Percentiles rank a stretch among this genome's conserved stretches.
Conservation (phyloP, 140 eudicot species). For the Ambrosia hybrid region DNA sequence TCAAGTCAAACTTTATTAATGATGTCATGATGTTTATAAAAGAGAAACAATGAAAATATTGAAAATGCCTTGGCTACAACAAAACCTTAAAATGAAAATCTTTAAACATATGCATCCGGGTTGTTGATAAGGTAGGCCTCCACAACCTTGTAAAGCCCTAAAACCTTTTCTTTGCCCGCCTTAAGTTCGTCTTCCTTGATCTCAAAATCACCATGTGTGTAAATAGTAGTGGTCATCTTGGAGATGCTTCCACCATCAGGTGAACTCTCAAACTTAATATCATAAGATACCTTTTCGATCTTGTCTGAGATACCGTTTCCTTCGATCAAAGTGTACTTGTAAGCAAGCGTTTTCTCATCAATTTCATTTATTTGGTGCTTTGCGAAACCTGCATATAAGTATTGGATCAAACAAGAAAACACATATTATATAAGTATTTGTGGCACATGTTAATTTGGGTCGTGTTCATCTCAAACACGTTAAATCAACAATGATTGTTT, state of each 20-base stretch:
- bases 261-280: background rate
- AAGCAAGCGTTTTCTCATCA: background rate
- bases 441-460: background rate
- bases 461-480: background rate
- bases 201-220: constrained; percentile 8
- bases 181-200: constrained; percentile 5
- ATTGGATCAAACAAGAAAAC: background rate
- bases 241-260: background rate
- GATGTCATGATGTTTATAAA: constrained; percentile 15
- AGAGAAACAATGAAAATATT: background rate
- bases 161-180: background rate
- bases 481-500: background rate
- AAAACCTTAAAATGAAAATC: background rate
- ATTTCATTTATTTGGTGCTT: background rate
- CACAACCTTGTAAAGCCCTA: background rate
- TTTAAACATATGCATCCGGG: background rate
- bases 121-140: background rate
- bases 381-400: background rate
- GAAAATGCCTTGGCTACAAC: background rate
- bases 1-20: background rate
- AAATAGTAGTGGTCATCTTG: constrained; percentile 4
- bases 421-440: no score
- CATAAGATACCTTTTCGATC: constrained; percentile 4
- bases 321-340: constrained; percentile 1
- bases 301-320: background rate